These are phyloP conservation scores for Cercospora sesami DNA, from an alignment of 2,329 filamentous ascomycete genomes.

Conservation along the genomic window DNA sequence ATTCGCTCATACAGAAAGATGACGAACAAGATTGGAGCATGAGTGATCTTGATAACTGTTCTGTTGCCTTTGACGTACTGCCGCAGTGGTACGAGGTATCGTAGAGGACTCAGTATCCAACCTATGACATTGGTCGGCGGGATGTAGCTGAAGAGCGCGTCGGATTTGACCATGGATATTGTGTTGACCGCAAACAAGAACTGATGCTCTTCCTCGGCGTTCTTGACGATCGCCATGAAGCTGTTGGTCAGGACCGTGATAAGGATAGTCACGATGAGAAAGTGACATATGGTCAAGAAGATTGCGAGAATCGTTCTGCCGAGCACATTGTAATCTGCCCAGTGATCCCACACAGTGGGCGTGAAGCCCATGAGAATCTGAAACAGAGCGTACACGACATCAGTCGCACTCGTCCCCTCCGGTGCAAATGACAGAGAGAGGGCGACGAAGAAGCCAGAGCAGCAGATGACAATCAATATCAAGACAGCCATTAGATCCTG, in stretches of 20 bases:
- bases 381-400: conserved; percentile 86
- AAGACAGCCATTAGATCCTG: conserved; percentile 84
- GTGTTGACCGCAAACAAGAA: conserved; percentile 96
- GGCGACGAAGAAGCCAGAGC: conserved; percentile 93
- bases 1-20: conserved; percentile 87
- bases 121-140: conserved; percentile 88
- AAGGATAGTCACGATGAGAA: conserved; percentile 88
- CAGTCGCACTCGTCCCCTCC: conserved; percentile 63
- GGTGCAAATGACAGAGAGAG: conserved; percentile 79
- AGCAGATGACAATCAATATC: conserved; percentile 79
- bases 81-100: conserved; percentile 76
- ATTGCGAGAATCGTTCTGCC: conserved; percentile 74
- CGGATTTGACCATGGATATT: conserved; percentile 98
- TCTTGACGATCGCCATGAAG: conserved; percentile 92
- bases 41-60: conserved; percentile 86
- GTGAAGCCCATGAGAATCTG: conserved; percentile 96
- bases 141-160: conserved; percentile 90
- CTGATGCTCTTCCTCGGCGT: conserved; percentile 87
- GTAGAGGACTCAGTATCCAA: conserved; percentile 81
- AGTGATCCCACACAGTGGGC: conserved; percentile 87
- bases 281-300: conserved; percentile 93
- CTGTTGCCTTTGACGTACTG: conserved; percentile 84
- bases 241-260: conserved; percentile 96
- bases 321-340: conserved; percentile 77
- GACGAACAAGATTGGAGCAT: conserved; percentile 80